Conservation (phyloP, 2,329 filamentous ascomycete genomes). For the Lasiodiplodia gonubiensis region DNA sequence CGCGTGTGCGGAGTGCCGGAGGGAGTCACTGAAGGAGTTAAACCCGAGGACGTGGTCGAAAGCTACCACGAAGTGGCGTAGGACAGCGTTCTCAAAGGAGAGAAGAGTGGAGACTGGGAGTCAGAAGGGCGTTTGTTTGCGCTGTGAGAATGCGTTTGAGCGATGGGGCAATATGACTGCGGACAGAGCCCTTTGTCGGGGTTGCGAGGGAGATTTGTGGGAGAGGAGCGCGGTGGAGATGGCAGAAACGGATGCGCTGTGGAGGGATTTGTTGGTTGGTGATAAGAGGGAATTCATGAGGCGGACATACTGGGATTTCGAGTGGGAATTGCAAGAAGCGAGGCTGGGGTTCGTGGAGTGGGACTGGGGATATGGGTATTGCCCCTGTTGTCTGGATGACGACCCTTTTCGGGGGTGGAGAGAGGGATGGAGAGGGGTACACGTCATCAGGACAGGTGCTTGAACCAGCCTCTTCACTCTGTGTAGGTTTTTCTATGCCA, state of each 20-base stretch:
- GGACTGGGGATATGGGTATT: neutral
- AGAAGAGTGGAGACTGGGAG: neutral
- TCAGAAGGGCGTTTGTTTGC: neutral
- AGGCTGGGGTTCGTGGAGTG: neutral
- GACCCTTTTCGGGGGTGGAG: neutral
- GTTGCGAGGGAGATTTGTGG: neutral
- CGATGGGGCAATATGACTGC: neutral
- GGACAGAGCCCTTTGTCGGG: neutral
- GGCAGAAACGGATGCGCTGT: neutral
- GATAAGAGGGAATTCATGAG: neutral
- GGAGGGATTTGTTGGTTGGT: neutral
- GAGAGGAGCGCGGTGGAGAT: neutral
- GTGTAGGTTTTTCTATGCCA: no score
- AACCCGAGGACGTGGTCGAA: neutral
- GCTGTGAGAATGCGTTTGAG: neutral
- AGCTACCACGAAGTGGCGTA: neutral
- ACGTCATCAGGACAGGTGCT: neutral
- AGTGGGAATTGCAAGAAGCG: neutral
- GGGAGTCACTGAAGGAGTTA: neutral
- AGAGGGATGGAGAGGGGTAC: slow-evolving; percentile 3
- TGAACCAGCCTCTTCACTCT: no score
- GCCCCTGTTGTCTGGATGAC: neutral
- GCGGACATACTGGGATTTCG: neutral
- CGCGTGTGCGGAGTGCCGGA: neutral
- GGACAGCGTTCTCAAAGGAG: neutral